phyloP scores from a whole-genome alignment of 2,329 filamentous ascomycete species.

The Claviceps digitariae region DNA sequence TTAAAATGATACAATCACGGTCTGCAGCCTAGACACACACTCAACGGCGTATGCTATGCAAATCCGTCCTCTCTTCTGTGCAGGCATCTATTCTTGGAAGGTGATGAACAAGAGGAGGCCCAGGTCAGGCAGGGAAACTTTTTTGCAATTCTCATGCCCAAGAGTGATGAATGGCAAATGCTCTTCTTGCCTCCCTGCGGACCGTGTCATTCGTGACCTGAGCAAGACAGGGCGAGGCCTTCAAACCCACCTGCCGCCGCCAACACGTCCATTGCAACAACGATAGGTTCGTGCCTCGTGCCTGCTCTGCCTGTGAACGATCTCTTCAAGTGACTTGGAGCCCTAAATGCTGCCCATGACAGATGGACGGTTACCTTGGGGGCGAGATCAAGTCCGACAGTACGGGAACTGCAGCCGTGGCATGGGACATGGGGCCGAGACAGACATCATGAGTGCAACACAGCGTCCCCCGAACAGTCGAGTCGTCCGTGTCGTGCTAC shows the following conservation, averaged over 20 bases:
- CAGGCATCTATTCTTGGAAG: slow-evolving; percentile 36
- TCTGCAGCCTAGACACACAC: background rate
- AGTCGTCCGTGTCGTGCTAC: background rate
- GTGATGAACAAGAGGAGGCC: slow-evolving; percentile 18
- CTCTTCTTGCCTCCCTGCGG: background rate
- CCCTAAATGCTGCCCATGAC: slow-evolving; percentile 11
- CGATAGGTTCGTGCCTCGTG: background rate
- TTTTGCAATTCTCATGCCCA: background rate
- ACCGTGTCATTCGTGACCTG: slow-evolving; percentile 3
- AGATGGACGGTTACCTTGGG: slow-evolving; percentile 11
- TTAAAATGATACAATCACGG: background rate
- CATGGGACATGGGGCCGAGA: slow-evolving; percentile 7
- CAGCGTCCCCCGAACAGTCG: background rate
- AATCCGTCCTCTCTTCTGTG: slow-evolving; percentile 15
- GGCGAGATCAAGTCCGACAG: slow-evolving; percentile 11
- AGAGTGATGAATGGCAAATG: background rate
- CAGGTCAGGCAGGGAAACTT: background rate
- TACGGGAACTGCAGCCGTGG: slow-evolving; percentile 8
- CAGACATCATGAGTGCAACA: slow-evolving; percentile 4
- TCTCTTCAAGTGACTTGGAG: slow-evolving; percentile 10
- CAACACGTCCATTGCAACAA: background rate
- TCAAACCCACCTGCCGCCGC: background rate
- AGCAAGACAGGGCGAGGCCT: background rate
- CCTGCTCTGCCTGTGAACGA: background rate
- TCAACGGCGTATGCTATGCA: background rate